Conservation (phyloP, 805 yeast genomes). For the Sungouiozyma ichnusensis region DNA sequence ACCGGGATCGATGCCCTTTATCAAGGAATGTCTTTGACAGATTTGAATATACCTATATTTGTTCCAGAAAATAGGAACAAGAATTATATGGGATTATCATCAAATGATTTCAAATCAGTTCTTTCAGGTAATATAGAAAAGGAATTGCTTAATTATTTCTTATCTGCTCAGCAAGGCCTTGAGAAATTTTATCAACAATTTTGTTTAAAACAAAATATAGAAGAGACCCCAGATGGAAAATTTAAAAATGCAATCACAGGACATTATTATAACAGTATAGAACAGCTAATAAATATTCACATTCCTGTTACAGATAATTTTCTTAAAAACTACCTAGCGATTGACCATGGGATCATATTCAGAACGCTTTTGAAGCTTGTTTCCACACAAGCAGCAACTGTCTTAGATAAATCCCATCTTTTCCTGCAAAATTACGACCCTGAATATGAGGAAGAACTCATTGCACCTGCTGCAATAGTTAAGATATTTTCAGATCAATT, state of each 20-base stretch:
- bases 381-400: slow-evolving; percentile 4
- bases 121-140: background rate
- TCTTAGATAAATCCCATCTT: slow-evolving; percentile 4
- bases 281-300: slow-evolving; percentile 7
- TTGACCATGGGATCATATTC: slow-evolving; percentile 2
- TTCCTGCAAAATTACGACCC: slow-evolving; percentile 2
- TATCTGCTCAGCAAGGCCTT: background rate
- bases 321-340: slow-evolving; percentile 3
- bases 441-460: slow-evolving; percentile 1
- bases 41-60: background rate
- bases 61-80: background rate
- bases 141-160: background rate
- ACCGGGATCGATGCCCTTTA: background rate
- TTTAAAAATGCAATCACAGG: background rate
- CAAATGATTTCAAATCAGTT: background rate
- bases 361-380: slow-evolving; percentile 3
- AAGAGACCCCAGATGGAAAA: background rate
- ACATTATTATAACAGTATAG: background rate
- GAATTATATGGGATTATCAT: background rate
- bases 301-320: slow-evolving; percentile 6
- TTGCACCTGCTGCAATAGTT: slow-evolving; percentile 3
- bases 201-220: background rate
- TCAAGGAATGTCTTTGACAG: background rate
- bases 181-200: background rate
- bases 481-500: slow-evolving; percentile 6